A percentile compares a stretch with the other conserved stretches of the same genome.
Conservation (phyloP, 2,329 filamentous ascomycete genomes). For the Penicillium sp. region DNA sequence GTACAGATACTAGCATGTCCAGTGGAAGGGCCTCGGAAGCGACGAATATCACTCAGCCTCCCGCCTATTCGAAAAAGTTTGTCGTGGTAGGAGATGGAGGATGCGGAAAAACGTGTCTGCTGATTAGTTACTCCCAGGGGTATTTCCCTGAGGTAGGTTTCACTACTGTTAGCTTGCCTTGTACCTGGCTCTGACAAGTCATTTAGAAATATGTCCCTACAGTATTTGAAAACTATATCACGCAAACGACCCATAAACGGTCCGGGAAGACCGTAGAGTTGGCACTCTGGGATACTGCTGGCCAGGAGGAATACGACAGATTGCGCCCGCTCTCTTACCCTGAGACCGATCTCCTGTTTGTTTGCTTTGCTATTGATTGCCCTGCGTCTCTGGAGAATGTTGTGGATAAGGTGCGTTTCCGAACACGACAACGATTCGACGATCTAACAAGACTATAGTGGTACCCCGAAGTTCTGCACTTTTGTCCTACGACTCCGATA, state of each 20-base stretch:
- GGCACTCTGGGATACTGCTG: conserved; percentile 96
- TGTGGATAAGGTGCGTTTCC: conserved; percentile 82
- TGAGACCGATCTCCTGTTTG: conserved; percentile 96
- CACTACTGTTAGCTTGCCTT: neutral
- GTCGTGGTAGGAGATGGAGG: conserved; percentile 98
- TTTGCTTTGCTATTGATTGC: conserved; percentile 99
- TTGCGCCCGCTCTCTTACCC: conserved; percentile 95
- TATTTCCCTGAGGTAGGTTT: conserved; percentile 92
- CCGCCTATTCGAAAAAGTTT: conserved; percentile 97
- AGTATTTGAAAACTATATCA: conserved; percentile 99
- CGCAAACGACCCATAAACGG: conserved; percentile 84
- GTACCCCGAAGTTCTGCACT: conserved; percentile 98
- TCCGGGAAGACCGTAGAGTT: conserved; percentile 95
- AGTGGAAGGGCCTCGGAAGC: conserved; percentile 75
- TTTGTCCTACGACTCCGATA: conserved; percentile 95
- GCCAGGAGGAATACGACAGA: conserved; percentile 98
- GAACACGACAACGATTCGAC: conserved; percentile 9
- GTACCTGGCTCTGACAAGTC: conserved; percentile 9
- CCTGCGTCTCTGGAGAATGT: conserved; percentile 98
- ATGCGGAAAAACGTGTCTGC: conserved; percentile 96
- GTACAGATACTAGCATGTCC: conserved; percentile 78
- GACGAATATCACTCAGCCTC: conserved; percentile 87
- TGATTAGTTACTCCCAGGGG: conserved; percentile 98
- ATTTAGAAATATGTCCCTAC: conserved; percentile 97
- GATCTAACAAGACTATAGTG: conserved; percentile 63